These are phyloP conservation scores for Exophiala aquamarina DNA, from an alignment of 2,329 filamentous ascomycete species.

Conservation along the genomic window DNA sequence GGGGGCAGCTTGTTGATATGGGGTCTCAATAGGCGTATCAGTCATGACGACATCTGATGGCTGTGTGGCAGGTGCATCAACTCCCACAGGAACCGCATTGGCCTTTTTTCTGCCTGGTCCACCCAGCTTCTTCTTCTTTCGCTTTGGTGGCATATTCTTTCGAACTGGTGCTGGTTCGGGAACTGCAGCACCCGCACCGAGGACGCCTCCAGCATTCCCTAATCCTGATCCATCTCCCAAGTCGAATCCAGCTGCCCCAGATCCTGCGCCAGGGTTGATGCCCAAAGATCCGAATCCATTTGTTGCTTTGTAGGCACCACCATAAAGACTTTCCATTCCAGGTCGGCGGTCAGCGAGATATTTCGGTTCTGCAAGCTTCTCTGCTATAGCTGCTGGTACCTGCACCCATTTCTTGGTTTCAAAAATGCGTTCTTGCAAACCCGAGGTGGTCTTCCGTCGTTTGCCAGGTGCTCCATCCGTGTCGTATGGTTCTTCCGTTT, in stretches of 20 bases:
- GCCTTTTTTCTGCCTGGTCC: constrained; percentile 25
- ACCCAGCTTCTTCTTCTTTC: constrained; percentile 30
- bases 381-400: constrained; percentile 52
- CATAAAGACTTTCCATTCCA: constrained; percentile 56
- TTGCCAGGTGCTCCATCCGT: constrained; percentile 32
- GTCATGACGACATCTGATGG: constrained; percentile 6
- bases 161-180: constrained; percentile 19
- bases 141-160: constrained; percentile 26
- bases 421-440: constrained; percentile 50
- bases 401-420: constrained; percentile 59
- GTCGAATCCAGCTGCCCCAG: constrained; percentile 18
- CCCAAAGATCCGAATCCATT: constrained; percentile 22
- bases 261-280: constrained; percentile 8
- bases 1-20: constrained; percentile 2
- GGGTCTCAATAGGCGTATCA: constrained; percentile 7
- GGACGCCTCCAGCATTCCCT: constrained; percentile 19
- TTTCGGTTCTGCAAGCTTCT: constrained; percentile 59
- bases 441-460: constrained; percentile 16
- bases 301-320: constrained; percentile 24
- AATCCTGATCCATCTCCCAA: constrained; percentile 24
- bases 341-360: constrained; percentile 63
- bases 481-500: constrained; percentile 41
- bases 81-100: constrained; percentile 8
- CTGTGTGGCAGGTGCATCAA: background rate
- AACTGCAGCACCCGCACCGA: constrained; percentile 5